Evolutionary conservation across 129 eudicot species (phyloP), one percentile per base, ranked within the genome.

Genomic region (Dittrichia graveolens): DNA sequence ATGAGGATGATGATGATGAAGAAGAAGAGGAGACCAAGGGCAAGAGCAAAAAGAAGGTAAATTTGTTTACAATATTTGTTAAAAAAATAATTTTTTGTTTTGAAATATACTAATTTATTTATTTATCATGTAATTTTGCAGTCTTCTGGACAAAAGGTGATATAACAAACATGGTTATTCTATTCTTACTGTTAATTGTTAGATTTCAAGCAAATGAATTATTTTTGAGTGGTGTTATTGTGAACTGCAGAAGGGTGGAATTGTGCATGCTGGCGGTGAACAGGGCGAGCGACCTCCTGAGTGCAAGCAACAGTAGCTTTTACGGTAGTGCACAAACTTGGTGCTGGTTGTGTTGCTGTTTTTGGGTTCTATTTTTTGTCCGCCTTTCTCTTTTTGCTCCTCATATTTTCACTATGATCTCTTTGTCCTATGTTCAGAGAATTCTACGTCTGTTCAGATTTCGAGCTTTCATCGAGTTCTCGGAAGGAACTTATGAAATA

Each of bases 251-350:
- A 88, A 85, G 78, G 74, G 78, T 58, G 83, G 73, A 31, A 81
- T 74, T 39, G 75, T 72, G 55, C 74, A 58, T 61, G 79, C 79
- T 67, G 88, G 78, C 4, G 88, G 84, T 67, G 88, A 75, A 65
- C 86, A 78, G 74, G 90, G 83, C 40, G 95, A 85, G 37, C 76
- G 85, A 11, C 90, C 90, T 68, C 88, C 88, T 5, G 90, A 88
- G 78, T 88, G 95, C 86, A 88, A 88, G 72, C 95, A 88, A 71
- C 95, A 88, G 68, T 88, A 85, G 72, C 3, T 9, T 34, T 41
- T 34, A 53, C n/a, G 68, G 19, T 5, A 43, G 10, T n/a, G 6
- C 16, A 42, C 43, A 19, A 9, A 72, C 19, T 10, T 13, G 71
- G 65, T 37, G 43, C 13, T 38, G 64, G 46, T 18, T 34, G 44